These are phyloP conservation scores for Clavispora asparagi DNA, from an alignment of 805 yeast genomes.

Conservation along the genomic window DNA sequence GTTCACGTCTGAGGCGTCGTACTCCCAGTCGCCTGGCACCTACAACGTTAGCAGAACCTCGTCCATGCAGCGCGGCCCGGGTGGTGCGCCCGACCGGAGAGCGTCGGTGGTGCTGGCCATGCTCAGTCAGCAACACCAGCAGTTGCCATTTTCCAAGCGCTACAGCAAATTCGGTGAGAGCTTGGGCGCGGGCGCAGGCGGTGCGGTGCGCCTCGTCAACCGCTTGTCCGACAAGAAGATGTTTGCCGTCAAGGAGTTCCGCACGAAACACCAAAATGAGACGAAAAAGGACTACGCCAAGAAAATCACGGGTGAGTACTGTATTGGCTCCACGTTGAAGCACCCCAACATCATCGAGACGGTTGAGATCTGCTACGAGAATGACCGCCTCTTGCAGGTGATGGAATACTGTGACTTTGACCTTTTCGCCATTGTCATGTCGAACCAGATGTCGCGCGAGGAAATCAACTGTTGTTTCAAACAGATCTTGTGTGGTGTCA, in stretches of 20 bases:
- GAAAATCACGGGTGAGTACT: conserved; percentile 89
- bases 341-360: conserved; percentile 91
- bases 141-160: conserved; percentile 62
- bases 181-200: conserved; percentile 95
- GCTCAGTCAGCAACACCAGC: conserved; percentile 22
- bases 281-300: conserved; percentile 81
- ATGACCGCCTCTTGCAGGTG: conserved; percentile 80
- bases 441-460: conserved; percentile 73
- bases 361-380: conserved; percentile 84
- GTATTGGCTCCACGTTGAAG: conserved; percentile 85
- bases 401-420: conserved; percentile 95
- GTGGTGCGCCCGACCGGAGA: conserved; percentile 26
- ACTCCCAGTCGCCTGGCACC: conserved; percentile 28
- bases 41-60: conserved; percentile 27
- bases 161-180: conserved; percentile 81
- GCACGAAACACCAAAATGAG: conserved; percentile 70
- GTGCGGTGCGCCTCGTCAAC: conserved; percentile 72
- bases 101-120: conserved; percentile 31
- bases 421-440: conserved; percentile 90
- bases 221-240: conserved; percentile 62
- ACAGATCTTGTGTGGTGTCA: conserved; percentile 75
- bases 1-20: conserved; percentile 29
- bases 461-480: conserved; percentile 89
- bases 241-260: conserved; percentile 90
- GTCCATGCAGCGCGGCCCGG: conserved; percentile 21